A percentile compares a stretch with the other conserved stretches of the same genome.
Conservation (phyloP, 345 rosid species). For the Litchi chinensis region DNA sequence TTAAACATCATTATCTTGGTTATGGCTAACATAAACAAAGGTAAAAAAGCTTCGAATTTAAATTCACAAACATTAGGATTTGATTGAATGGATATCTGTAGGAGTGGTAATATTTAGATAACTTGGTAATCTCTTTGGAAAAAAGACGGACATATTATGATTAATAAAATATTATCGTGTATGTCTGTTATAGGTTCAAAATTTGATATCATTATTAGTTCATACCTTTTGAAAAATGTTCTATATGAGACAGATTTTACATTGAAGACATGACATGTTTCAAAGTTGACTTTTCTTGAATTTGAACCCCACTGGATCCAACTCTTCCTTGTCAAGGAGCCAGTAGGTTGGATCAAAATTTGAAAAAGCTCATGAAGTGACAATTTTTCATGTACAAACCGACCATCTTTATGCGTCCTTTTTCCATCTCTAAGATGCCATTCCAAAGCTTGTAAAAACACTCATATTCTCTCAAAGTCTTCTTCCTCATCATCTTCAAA, state of each 20-base stretch:
- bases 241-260: not conserved
- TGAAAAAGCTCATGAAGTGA: slow-evolving; percentile 31
- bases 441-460: not conserved
- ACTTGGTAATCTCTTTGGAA: too few species aligned
- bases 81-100: too few species aligned
- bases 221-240: not conserved
- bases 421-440: not conserved
- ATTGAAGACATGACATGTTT: not conserved
- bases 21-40: too few species aligned
- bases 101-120: too few species aligned
- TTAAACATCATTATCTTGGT: too few species aligned
- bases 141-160: too few species aligned
- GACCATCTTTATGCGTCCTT: not conserved
- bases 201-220: too few species aligned
- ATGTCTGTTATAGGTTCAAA: too few species aligned
- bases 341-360: slow-evolving; percentile 16
- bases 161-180: too few species aligned
- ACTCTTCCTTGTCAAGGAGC: not conserved
- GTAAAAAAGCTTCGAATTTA: too few species aligned
- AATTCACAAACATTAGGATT: too few species aligned
- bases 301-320: not conserved
- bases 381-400: not conserved
- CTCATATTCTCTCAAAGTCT: not conserved
- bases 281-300: not conserved
- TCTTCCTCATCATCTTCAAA: not conserved